Conservation (phyloP, 78 protist species). For the Bodo saltans region DNA sequence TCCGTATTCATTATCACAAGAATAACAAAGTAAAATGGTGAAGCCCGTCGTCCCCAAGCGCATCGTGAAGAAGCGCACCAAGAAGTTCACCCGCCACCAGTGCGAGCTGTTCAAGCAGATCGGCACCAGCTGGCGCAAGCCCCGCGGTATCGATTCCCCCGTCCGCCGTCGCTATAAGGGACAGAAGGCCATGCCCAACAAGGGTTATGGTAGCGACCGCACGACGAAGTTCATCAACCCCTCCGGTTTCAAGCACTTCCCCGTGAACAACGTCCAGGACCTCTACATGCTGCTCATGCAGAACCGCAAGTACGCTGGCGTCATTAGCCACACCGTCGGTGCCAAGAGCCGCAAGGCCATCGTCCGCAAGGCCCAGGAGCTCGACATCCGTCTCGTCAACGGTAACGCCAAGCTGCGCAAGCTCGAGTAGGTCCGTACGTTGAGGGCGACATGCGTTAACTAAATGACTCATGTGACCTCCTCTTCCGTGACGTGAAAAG, state of each 20-base stretch:
- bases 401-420: constrained; percentile 69
- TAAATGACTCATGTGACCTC: too few species aligned
- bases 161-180: constrained; percentile 91
- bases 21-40: constrained; percentile 44
- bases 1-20: background rate
- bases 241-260: constrained; percentile 85
- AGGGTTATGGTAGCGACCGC: constrained; percentile 92
- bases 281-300: constrained; percentile 93
- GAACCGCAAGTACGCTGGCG: constrained; percentile 93
- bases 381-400: constrained; percentile 91
- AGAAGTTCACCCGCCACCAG: constrained; percentile 87
- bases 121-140: constrained; percentile 79
- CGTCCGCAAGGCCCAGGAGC: constrained; percentile 89
- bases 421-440: too few species aligned
- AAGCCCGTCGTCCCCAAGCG: constrained; percentile 42
- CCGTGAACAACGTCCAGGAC: constrained; percentile 84
- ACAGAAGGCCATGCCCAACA: constrained; percentile 56
- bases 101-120: constrained; percentile 77
- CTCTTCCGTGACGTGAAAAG: too few species aligned
- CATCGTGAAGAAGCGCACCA: constrained; percentile 87
- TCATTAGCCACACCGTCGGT: constrained; percentile 86
- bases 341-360: constrained; percentile 80
- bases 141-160: constrained; percentile 95
- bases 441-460: too few species aligned
- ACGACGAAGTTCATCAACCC: constrained; percentile 63